These are phyloP conservation scores for Candida patagonica DNA, from an alignment of 805 yeast genomes.

Conservation along the genomic window DNA sequence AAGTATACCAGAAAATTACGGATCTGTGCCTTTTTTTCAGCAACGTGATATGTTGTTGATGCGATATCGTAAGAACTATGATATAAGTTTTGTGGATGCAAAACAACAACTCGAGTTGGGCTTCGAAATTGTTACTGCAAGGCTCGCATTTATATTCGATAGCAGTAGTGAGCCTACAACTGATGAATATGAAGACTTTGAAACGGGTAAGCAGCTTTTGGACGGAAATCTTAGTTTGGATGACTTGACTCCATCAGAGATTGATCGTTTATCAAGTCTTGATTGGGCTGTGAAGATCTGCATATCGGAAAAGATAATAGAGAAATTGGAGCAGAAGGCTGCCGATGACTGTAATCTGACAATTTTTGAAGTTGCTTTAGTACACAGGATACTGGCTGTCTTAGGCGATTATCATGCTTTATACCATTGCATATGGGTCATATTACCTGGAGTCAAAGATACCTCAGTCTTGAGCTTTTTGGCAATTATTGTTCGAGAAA, in stretches of 20 bases:
- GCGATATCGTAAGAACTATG: slow-evolving; percentile 2
- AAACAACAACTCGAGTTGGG: not conserved
- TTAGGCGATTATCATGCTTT: slow-evolving; percentile 29
- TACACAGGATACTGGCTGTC: slow-evolving; percentile 52
- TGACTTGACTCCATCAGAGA: slow-evolving; percentile 6
- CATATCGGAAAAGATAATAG: slow-evolving; percentile 8
- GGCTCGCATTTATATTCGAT: slow-evolving; percentile 5
- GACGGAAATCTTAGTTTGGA: not conserved
- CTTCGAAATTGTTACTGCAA: not conserved
- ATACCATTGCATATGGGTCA: slow-evolving; percentile 31
- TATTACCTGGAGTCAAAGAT: slow-evolving; percentile 47
- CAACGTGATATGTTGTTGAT: slow-evolving; percentile 12
- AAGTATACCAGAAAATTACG: slow-evolving; percentile 21
- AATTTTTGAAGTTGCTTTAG: slow-evolving; percentile 27
- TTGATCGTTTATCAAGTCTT: slow-evolving; percentile 1
- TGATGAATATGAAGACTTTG: not conserved
- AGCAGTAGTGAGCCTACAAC: too few relatives aligned
- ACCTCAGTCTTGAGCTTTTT: slow-evolving; percentile 41
- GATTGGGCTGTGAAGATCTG: not conserved
- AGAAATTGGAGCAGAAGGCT: slow-evolving; percentile 4
- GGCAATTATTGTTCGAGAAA: slow-evolving; percentile 16
- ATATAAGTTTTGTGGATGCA: too few relatives aligned
- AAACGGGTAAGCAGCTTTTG: not conserved
- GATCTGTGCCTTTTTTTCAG: not conserved
- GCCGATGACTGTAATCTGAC: slow-evolving; percentile 3